Evolutionary conservation across 129 eudicot species (phyloP).

Genomic region (Ambrosia artemisiifolia): DNA sequence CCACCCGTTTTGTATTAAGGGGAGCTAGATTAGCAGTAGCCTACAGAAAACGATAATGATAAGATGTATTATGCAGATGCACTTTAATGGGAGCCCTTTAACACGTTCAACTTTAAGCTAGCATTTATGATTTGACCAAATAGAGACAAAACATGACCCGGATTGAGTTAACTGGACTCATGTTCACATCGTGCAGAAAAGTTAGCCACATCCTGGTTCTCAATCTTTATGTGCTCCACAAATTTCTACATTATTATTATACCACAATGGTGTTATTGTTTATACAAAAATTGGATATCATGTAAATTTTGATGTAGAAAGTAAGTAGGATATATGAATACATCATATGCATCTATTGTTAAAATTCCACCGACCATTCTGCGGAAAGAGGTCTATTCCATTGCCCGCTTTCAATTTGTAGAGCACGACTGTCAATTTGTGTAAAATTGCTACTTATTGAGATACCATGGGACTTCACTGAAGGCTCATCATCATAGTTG

Average conservation of each 20-base stretch:
- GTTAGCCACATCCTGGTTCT: constrained; percentile 41
- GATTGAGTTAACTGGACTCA: not conserved
- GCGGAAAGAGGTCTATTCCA: no score
- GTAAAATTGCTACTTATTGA: no score
- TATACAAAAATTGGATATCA: not conserved
- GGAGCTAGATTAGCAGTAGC: constrained; percentile 91
- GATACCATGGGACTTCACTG: no score
- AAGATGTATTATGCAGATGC: not conserved
- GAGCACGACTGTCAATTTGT: no score
- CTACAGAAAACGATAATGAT: constrained; percentile 33
- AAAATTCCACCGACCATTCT: no score
- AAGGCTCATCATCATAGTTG: no score
- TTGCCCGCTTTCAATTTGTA: no score
- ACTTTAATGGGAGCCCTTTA: not conserved
- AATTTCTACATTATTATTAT: constrained; percentile 21
- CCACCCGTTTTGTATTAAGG: constrained; percentile 67
- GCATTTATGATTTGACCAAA: not conserved
- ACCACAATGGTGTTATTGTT: not conserved
- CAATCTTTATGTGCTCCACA: constrained; percentile 38
- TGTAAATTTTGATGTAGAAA: no score
- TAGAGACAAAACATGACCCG: not conserved
- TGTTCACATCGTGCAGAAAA: constrained; percentile 44
- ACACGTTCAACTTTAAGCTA: not conserved
- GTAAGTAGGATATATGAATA: no score
- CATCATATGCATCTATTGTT: no score